phyloP scores from a whole-genome alignment of 225 moss, liverwort and hornwort species.

The Pseudisothecium myosuroides region DNA sequence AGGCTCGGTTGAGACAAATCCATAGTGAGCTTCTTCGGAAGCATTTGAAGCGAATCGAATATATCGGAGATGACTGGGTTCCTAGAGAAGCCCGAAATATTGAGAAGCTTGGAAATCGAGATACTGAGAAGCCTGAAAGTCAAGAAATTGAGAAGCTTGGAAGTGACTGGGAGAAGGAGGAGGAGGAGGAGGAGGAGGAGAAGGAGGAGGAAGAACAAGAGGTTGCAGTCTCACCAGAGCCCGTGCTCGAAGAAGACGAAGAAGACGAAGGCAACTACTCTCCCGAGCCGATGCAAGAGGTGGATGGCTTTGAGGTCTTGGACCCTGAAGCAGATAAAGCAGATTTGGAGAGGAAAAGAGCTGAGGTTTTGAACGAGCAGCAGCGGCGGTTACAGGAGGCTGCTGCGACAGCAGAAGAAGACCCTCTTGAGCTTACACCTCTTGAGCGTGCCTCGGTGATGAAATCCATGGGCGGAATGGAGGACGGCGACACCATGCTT shows the following conservation, averaged over 20 bases:
- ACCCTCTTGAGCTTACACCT: conserved; percentile 58
- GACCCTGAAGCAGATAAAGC: conserved; percentile 87
- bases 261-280: conserved; percentile 84
- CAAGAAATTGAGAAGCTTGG: conserved; percentile 21
- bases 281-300: conserved; percentile 68
- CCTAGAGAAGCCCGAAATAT: conserved; percentile 19
- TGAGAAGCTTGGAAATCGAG: background rate
- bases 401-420: conserved; percentile 56
- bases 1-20: conserved; percentile 80
- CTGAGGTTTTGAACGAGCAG: conserved; percentile 82
- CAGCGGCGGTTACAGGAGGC: conserved; percentile 81
- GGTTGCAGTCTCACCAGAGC: conserved; percentile 55
- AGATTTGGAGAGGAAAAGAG: conserved; percentile 70
- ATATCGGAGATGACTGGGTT: conserved; percentile 25
- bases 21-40: conserved; percentile 71
- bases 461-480: conserved; percentile 91
- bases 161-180: conserved; percentile 25
- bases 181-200: conserved; percentile 1
- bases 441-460: conserved; percentile 73
- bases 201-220: background rate
- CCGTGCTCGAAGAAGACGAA: conserved; percentile 46
- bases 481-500: conserved; percentile 86
- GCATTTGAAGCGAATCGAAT: conserved; percentile 66
- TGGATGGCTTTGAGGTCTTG: conserved; percentile 57
- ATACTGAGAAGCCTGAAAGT: background rate